phyloP scores from a whole-genome alignment of 2,329 filamentous ascomycete genomes.

The Pleochaeta shiraiana region DNA sequence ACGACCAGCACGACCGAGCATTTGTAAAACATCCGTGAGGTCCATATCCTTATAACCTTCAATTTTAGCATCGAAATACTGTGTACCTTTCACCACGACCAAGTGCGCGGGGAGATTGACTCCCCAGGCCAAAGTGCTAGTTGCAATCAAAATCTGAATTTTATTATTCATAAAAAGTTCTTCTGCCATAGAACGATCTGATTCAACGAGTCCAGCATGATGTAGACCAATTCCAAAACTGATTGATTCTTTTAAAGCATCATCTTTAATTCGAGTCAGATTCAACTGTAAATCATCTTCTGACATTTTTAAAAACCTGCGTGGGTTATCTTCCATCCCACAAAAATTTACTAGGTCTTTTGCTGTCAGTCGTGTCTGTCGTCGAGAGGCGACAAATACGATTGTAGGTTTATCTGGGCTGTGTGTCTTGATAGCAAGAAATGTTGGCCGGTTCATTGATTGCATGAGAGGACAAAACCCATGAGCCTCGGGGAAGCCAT shows the following conservation, averaged over 20 bases:
- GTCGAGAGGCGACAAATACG: constrained; percentile 87
- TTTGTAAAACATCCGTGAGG: constrained; percentile 89
- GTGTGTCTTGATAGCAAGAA: constrained; percentile 89
- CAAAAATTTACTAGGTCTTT: constrained; percentile 95
- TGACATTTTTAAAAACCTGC: constrained; percentile 80
- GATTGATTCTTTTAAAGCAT: constrained; percentile 77
- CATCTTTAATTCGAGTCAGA: constrained; percentile 77
- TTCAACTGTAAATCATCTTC: constrained; percentile 86
- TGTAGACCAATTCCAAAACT: constrained; percentile 95
- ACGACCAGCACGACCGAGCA: constrained; percentile 86
- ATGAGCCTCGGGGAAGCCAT: constrained; percentile 85
- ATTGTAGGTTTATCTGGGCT: constrained; percentile 95
- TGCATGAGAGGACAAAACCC: constrained; percentile 98
- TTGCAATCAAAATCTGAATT: constrained; percentile 90
- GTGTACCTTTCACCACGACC: constrained; percentile 94
- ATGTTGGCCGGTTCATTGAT: constrained; percentile 95
- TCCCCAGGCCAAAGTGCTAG: constrained; percentile 92
- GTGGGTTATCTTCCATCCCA: constrained; percentile 94
- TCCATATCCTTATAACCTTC: constrained; percentile 99
- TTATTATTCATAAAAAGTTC: constrained; percentile 96
- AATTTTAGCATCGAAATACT: constrained; percentile 95
- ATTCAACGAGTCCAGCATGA: constrained; percentile 90
- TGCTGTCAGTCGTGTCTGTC: constrained; percentile 85
- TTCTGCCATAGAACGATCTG: constrained; percentile 75
- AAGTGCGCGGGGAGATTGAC: constrained; percentile 94